Conservation (phyloP, 1,139 yeast genomes). For the Candida pseudoviswanathii region DNA sequence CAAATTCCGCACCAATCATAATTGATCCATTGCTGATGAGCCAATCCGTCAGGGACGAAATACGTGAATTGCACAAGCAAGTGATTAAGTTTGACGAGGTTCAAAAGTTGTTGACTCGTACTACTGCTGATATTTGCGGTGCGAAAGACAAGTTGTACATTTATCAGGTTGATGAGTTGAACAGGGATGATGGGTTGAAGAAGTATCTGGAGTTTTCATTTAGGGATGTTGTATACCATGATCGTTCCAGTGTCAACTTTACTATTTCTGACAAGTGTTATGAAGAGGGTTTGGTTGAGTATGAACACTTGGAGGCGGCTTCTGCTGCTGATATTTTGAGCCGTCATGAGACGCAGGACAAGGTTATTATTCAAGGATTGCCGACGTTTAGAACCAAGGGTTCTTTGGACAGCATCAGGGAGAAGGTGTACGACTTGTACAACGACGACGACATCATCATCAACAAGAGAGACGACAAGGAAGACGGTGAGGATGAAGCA, state of each 20-base stretch:
- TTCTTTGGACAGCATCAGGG: conserved; percentile 2
- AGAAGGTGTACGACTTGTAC: conserved; percentile 20
- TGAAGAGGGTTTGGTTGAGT: conserved; percentile 15
- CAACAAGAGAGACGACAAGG: conserved; percentile 15
- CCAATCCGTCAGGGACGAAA: background rate
- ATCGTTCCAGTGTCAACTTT: background rate
- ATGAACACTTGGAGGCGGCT: conserved; percentile 11
- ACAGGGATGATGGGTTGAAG: background rate
- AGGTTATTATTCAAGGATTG: conserved; percentile 33
- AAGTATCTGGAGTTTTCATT: background rate
- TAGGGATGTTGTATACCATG: conserved; percentile 3
- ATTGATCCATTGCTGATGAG: conserved; percentile 4
- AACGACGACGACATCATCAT: conserved; percentile 18
- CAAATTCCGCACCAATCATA: conserved; percentile 36
- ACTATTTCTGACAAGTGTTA: background rate
- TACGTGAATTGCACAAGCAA: background rate
- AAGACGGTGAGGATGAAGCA: conserved; percentile 10
- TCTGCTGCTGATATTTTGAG: background rate
- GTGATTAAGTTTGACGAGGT: conserved; percentile 2
- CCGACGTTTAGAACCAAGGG: conserved; percentile 26
- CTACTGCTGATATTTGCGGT: conserved; percentile 22
- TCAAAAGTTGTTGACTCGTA: conserved; percentile 15
- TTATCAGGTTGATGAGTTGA: conserved; percentile 27
- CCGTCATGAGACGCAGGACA: conserved; percentile 8
- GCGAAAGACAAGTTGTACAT: conserved; percentile 17